Conservation (phyloP, 2,329 filamentous ascomycete genomes). For the Aureobasidium sp. region DNA sequence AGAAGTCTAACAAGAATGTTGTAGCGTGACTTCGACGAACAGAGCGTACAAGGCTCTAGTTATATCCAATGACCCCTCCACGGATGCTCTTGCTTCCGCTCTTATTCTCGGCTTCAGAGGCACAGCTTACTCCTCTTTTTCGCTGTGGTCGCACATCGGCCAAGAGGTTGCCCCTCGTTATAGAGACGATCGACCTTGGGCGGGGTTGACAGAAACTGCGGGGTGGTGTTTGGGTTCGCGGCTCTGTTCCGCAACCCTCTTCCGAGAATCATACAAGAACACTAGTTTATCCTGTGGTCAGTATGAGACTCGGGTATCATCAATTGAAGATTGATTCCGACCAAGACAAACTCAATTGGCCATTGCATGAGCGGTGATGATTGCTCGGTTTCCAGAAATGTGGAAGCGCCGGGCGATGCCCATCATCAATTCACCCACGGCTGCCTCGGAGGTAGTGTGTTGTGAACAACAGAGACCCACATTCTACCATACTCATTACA, state of each 20-base stretch:
- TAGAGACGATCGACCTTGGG: not conserved
- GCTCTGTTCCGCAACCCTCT: not conserved
- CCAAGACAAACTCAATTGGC: not conserved
- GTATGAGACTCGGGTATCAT: not conserved
- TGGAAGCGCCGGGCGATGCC: not conserved
- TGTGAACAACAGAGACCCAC: not conserved
- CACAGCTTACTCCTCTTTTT: slow-evolving; percentile 3
- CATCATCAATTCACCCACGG: not conserved
- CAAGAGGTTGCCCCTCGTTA: not conserved
- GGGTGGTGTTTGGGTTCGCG: not conserved
- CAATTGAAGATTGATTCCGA: not conserved
- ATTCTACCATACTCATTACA: not conserved
- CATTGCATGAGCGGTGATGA: not conserved
- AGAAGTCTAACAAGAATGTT: not conserved
- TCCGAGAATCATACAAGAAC: not conserved
- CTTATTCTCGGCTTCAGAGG: not conserved
- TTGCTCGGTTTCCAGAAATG: not conserved
- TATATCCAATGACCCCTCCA: not conserved
- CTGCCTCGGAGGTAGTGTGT: not conserved
- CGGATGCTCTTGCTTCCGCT: not conserved
- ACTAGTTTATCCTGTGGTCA: too few relatives aligned
- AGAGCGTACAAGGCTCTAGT: not conserved
- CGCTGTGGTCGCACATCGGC: not conserved
- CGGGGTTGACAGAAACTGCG: not conserved
- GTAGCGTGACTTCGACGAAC: not conserved